phyloP scores from a whole-genome alignment of 441 rosid species.

The Arabidopsis lyrata region DNA sequence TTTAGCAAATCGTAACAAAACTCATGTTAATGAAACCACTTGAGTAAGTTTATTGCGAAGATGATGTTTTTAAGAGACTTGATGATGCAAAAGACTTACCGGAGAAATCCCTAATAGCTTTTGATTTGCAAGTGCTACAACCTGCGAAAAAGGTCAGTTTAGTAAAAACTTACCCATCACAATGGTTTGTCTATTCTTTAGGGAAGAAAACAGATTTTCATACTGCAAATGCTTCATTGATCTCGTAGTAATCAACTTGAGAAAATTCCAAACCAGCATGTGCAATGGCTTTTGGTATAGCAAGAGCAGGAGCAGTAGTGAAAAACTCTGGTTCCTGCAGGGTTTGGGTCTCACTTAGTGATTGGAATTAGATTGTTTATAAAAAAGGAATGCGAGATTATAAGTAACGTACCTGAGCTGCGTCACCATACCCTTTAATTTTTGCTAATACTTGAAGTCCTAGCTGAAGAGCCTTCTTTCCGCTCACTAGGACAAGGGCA shows the following conservation, averaged over 20 bases:
- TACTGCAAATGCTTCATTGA: conserved; percentile 98
- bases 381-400: background rate
- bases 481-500: conserved; percentile 88
- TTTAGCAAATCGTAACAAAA: background rate
- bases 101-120: conserved; percentile 82
- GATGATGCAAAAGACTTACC: conserved; percentile 56
- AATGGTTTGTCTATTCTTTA: conserved; percentile 8
- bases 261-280: conserved; percentile 85
- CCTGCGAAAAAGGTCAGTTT: conserved; percentile 52
- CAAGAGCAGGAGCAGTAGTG: conserved; percentile 94
- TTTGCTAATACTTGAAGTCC: conserved; percentile 87
- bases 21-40: conserved; percentile 10
- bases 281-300: conserved; percentile 84
- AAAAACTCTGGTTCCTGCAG: conserved; percentile 87
- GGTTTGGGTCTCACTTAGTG: conserved; percentile 29
- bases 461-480: conserved; percentile 76
- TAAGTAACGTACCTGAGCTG: conserved; percentile 77
- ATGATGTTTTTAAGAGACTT: conserved; percentile 3
- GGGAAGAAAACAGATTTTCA: conserved; percentile 34
- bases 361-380: background rate
- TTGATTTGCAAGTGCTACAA: conserved; percentile 90
- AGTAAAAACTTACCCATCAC: background rate
- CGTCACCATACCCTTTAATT: conserved; percentile 87
- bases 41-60: conserved; percentile 4
- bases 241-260: conserved; percentile 89